Conservation (phyloP, 2,329 filamentous ascomycete genomes). For the Bertia moriformis region DNA sequence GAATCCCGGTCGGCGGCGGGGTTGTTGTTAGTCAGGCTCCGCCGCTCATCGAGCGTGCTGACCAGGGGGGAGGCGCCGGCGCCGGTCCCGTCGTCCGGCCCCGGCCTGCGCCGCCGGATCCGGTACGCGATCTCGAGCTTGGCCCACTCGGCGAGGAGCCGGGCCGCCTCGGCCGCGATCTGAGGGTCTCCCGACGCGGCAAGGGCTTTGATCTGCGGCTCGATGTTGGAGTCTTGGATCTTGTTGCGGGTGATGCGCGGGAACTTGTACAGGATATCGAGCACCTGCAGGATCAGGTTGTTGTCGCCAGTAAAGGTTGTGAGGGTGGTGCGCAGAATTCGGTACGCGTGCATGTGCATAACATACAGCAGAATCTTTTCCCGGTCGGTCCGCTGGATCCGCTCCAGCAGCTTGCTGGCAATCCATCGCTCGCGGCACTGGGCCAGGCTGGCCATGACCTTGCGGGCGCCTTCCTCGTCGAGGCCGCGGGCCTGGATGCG, state of each 20-base stretch:
- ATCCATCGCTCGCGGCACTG: conserved; percentile 99
- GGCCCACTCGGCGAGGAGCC: conserved; percentile 71
- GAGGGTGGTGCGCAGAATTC: conserved; percentile 78
- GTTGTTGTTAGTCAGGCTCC: conserved; percentile 22
- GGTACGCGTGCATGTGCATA: conserved; percentile 92
- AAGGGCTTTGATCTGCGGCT: conserved; percentile 61
- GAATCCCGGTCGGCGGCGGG: background rate
- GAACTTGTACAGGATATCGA: conserved; percentile 78
- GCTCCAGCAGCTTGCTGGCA: conserved; percentile 79
- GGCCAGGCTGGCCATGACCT: conserved; percentile 91
- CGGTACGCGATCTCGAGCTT: conserved; percentile 82
- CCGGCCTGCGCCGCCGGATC: conserved; percentile 78
- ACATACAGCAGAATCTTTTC: conserved; percentile 77
- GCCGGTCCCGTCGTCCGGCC: conserved; percentile 56
- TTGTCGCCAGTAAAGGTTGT: conserved; percentile 72
- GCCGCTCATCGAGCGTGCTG: background rate
- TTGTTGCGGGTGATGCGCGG: conserved; percentile 91
- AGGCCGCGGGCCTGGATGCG: conserved; percentile 68
- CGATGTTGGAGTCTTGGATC: conserved; percentile 90
- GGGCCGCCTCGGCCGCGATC: conserved; percentile 56
- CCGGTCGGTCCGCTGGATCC: conserved; percentile 75
- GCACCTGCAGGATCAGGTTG: conserved; percentile 76
- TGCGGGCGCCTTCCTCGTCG: conserved; percentile 71
- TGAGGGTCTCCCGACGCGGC: conserved; percentile 55
- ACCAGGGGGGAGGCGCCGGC: conserved; percentile 34